Percentiles rank a stretch among this genome's conserved stretches.
These are phyloP conservation scores for Ophiocordyceps australis DNA, from an alignment of 2,329 filamentous ascomycete genomes.

Conservation along the genomic window DNA sequence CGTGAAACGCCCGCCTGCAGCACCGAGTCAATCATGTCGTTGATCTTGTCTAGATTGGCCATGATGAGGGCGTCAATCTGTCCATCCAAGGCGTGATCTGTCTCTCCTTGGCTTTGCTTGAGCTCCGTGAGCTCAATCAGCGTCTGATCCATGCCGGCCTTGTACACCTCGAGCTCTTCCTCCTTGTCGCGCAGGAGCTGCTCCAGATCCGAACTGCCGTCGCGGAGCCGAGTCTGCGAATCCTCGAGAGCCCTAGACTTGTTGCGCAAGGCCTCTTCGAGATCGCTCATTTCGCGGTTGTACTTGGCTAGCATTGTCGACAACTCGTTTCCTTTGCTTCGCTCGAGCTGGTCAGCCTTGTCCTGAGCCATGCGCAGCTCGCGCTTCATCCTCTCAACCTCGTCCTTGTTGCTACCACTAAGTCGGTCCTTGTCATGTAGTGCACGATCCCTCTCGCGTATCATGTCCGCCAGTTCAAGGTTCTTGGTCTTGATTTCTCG, in stretches of 20 bases:
- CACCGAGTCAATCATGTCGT: slow-evolving; percentile 94
- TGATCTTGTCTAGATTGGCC: slow-evolving; percentile 79
- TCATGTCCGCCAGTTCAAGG: slow-evolving; percentile 96
- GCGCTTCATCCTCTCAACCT: slow-evolving; percentile 84
- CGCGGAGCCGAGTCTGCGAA: slow-evolving; percentile 55
- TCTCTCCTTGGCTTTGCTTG: slow-evolving; percentile 54
- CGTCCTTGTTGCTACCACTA: slow-evolving; percentile 76
- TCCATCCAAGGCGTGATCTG: slow-evolving; percentile 67
- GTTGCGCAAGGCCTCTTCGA: slow-evolving; percentile 78
- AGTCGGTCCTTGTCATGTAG: slow-evolving; percentile 82
- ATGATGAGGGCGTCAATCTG: slow-evolving; percentile 83
- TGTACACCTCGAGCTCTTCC: slow-evolving; percentile 94
- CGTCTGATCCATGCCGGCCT: slow-evolving; percentile 93
- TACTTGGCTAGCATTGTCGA: slow-evolving; percentile 91
- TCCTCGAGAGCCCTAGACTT: slow-evolving; percentile 84
- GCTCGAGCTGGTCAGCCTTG: slow-evolving; percentile 78
- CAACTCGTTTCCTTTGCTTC: slow-evolving; percentile 84
- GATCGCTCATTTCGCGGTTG: slow-evolving; percentile 90
- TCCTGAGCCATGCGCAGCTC: slow-evolving; percentile 87
- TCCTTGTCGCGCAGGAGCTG: slow-evolving; percentile 81
- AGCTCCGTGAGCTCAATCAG: slow-evolving; percentile 83
- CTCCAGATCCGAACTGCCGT: slow-evolving; percentile 75
- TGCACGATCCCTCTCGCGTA: slow-evolving; percentile 83
- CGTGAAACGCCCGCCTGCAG: slow-evolving; percentile 82
- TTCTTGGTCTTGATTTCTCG: slow-evolving; percentile 99